Conservation (phyloP, 495 filamentous ascomycete genomes). For the Penicillium goetzii region DNA sequence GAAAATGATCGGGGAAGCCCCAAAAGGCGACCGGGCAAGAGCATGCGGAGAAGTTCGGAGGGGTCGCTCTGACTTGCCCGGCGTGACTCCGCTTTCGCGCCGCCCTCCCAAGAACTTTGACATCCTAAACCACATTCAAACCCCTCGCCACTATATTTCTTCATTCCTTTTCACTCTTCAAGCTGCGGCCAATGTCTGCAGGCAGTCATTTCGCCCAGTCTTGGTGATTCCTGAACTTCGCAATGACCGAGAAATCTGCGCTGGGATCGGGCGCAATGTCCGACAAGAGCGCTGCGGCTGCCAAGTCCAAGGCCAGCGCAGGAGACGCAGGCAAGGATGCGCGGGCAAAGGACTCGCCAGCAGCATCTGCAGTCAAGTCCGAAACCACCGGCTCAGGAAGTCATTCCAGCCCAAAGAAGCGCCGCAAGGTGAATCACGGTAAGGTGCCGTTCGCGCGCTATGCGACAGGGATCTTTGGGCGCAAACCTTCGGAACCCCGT, state of each 20-base stretch:
- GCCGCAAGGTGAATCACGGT: constrained; percentile 99
- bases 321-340: constrained; percentile 33
- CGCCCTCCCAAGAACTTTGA: constrained; percentile 27
- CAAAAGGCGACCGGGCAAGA: neutral
- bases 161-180: neutral
- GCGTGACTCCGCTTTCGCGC: constrained; percentile 36
- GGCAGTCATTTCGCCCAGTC: constrained; percentile 36
- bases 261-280: constrained; percentile 32
- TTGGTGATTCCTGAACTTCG: constrained; percentile 21
- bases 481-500: constrained; percentile 35
- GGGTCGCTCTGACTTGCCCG: constrained; percentile 13
- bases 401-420: constrained; percentile 80
- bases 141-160: neutral
- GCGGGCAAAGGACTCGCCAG: constrained; percentile 39
- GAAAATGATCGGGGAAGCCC: constrained; percentile 26
- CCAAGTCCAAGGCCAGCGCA: constrained; percentile 29
- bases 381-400: constrained; percentile 41
- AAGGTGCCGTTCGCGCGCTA: constrained; percentile 46
- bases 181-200: constrained; percentile 35
- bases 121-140: constrained; percentile 16
- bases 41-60: constrained; percentile 47
- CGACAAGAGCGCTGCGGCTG: constrained; percentile 26
- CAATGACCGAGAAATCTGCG: constrained; percentile 46
- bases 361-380: constrained; percentile 42
- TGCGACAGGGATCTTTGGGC: constrained; percentile 37